Evolutionary conservation across 169 alveolate species (phyloP), one percentile per base, ranked within the genome.

Genomic region (Eimeria falciformis): DNA sequence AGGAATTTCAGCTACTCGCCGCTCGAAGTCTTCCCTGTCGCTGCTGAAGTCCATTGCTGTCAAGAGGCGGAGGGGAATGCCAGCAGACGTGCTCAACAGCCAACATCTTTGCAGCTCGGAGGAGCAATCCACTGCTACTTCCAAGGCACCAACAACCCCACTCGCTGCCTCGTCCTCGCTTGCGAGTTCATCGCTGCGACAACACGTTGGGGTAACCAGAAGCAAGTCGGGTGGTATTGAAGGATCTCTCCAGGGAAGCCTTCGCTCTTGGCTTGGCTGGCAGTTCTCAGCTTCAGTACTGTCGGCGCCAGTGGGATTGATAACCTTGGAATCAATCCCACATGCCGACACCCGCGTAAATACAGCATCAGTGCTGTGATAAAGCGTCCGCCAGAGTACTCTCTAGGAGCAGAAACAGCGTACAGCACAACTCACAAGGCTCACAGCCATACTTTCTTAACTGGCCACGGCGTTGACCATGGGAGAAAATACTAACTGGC

Each of bases 331-430:
- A 33, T 33, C 40, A 33, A 33, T 33, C 40, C 40, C 40, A 43
- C n/a, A 37, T 7, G 83, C 7, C 62, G 83, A 9, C 9, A 7
- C n/a, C 12, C 17, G n/a, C 55, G 83, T 73, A 75, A 86, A 86
- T 37, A n/a, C n/a, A 47, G 69, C 85, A n/a, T 66, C 66, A 9
- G 84, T 84, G 75, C 85, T 62, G 21, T 47, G 27, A 75, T 86
- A 86, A 21, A 86, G 92, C 4, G 85, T 55, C n/a, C 92, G 45
- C 92, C 92, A 86, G 23, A 86, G 85, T 7, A 68, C 62, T 3
- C 75, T 85, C 92, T 86, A 71, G 4, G 25, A 37, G 58, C 5
- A 73, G 58, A 33, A 33, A 33, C 40, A 33, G 40, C 40, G 40
- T 33, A 33, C 40, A 33, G 40, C 40, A 33, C 40, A 33, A 33